A percentile compares a stretch with the other conserved stretches of the same genome.
Evolutionary conservation across 2,329 filamentous ascomycete species (phyloP).

Genomic region (Fusarium incarnatum): DNA sequence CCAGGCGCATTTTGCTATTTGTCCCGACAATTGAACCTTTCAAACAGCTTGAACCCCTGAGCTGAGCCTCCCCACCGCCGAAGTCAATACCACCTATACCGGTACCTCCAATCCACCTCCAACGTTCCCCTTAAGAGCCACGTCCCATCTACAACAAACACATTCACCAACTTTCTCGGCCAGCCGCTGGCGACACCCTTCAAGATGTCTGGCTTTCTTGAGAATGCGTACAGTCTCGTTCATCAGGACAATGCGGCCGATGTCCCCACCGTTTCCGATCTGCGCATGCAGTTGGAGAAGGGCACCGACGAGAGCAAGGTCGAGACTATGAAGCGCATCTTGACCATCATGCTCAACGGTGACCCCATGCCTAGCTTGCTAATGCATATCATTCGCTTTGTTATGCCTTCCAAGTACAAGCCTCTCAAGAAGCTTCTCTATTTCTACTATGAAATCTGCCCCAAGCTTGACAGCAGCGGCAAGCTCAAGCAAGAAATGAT

Average conservation of each 20-base stretch:
- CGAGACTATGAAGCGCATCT: constrained; percentile 95
- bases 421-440: constrained; percentile 97
- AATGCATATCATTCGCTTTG: constrained; percentile 99
- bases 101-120: constrained; percentile 43
- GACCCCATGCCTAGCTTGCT: constrained; percentile 94
- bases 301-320: constrained; percentile 92
- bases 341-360: constrained; percentile 98
- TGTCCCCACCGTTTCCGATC: constrained; percentile 87
- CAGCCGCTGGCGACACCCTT: constrained; percentile 43
- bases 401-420: constrained; percentile 99
- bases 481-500: constrained; percentile 99
- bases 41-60: constrained; percentile 43
- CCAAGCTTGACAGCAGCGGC: constrained; percentile 89
- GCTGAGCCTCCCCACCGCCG: constrained; percentile 52
- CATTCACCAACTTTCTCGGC: constrained; percentile 36
- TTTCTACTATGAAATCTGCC: constrained; percentile 99
- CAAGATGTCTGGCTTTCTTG: constrained; percentile 93
- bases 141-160: constrained; percentile 47
- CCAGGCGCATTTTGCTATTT: constrained; percentile 44
- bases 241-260: constrained; percentile 98
- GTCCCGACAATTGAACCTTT: constrained; percentile 40
- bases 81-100: constrained; percentile 44
- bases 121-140: constrained; percentile 45
- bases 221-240: constrained; percentile 95
- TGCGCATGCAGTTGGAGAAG: constrained; percentile 94